Evolutionary conservation across 179 eudicot species (phyloP), one percentile per base, ranked within the genome.

Genomic region (Camellia oleifera): DNA sequence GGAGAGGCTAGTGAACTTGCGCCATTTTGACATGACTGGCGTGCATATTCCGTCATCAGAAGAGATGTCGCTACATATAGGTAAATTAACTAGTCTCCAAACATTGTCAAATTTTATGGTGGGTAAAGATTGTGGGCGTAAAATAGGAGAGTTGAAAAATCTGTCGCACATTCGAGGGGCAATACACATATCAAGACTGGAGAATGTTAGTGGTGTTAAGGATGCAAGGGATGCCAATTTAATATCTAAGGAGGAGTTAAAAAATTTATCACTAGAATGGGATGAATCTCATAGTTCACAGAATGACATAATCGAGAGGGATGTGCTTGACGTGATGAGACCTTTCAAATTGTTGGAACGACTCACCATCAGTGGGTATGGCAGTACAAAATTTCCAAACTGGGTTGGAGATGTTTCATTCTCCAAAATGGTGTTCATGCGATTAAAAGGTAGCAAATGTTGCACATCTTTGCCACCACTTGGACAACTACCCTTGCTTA

Each of bases 391-490:
- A 57, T 82, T 82, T 57, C 79, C 84, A 15, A 52, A 13, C 45
- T 82, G 84, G 84, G 32, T 82, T 45, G 78, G 80, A 7, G 53
- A 60, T 79, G 13, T 5, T 7, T 45, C 56, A 15, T 76, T 60
- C 60, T 7, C 48, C 0, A 71, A 60, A 0, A 66, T 75, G 23
- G 56, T 71, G 65, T 40, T 7, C 2, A 12, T 84, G 14, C 3
- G 45, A 9, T 44, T 81, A 2, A 15, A 5, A 17, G 69, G 67
- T 18, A 80, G 83, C 23, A 13, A 23, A 57, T 52, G 60, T 52
- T 84, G 83, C 79, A 6, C 14, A 2, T 80, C 76, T 15, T 66
- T 84, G 70, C 83, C 76, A 18, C 72, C 81, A 12, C 67, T 84
- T 3, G 86, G 86, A 9, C 83, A 78, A 54, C 57, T 84, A 40